Conservation (phyloP, 495 filamentous ascomycete genomes). For the Glarea lozoyensis region DNA sequence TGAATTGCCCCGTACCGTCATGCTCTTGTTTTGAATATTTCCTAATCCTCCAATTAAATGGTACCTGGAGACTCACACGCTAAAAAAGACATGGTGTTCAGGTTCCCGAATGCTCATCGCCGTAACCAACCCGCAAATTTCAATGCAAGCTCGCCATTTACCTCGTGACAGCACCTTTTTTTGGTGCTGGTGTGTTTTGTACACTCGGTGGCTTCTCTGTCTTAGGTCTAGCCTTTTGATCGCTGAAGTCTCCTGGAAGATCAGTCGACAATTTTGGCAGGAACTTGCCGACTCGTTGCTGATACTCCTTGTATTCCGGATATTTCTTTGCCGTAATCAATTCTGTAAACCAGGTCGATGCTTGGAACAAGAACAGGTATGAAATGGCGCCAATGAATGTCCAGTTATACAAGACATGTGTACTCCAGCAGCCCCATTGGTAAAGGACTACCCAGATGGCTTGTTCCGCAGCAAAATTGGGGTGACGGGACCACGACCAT, state of each 20-base stretch:
- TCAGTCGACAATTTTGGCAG: constrained; percentile 51
- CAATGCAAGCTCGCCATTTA: neutral
- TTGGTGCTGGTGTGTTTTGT: too few species aligned
- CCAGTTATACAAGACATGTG: constrained; percentile 68
- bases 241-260: constrained; percentile 29
- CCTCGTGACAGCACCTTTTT: neutral
- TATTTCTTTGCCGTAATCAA: constrained; percentile 73
- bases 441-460: constrained; percentile 83
- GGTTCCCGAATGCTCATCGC: too few species aligned
- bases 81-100: too few species aligned
- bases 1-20: too few species aligned
- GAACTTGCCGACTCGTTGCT: constrained; percentile 72
- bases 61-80: too few species aligned
- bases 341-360: constrained; percentile 81
- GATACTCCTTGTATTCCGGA: constrained; percentile 79
- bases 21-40: too few species aligned
- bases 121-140: too few species aligned
- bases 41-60: too few species aligned
- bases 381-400: constrained; percentile 57
- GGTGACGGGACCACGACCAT: constrained; percentile 81
- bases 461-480: constrained; percentile 92
- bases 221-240: constrained; percentile 20
- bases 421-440: constrained; percentile 72
- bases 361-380: constrained; percentile 78
- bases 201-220: constrained; percentile 7